phyloP scores from a whole-genome alignment of 2,329 filamentous ascomycete species.

The Fusarium pilosicola region DNA sequence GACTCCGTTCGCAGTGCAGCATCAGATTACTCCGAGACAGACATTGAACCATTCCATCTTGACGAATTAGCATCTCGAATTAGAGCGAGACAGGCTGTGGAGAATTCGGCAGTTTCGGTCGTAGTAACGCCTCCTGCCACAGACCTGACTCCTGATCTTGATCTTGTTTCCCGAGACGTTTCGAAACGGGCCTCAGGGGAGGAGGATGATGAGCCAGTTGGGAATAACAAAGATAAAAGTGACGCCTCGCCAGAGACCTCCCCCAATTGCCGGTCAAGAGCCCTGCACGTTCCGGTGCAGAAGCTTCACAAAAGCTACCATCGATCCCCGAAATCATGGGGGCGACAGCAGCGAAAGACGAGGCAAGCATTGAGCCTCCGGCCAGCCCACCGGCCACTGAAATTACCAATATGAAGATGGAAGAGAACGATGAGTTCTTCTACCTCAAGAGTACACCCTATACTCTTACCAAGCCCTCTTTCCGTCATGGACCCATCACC shows the following conservation, averaged over 20 bases:
- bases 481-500: conserved; percentile 66
- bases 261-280: conserved; percentile 37
- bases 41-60: conserved; percentile 61
- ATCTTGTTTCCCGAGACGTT: conserved; percentile 44
- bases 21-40: conserved; percentile 48
- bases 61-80: conserved; percentile 58
- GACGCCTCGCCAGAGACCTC: background rate
- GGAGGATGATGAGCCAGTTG: conserved; percentile 4
- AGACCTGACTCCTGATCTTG: conserved; percentile 15
- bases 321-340: conserved; percentile 41
- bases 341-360: conserved; percentile 18
- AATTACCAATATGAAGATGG: conserved; percentile 33
- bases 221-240: conserved; percentile 7
- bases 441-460: conserved; percentile 61
- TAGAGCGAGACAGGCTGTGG: conserved; percentile 47
- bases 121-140: conserved; percentile 15
- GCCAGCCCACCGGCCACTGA: conserved; percentile 3
- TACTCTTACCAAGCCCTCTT: conserved; percentile 59
- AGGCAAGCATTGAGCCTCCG: conserved; percentile 5
- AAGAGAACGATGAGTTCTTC: conserved; percentile 57
- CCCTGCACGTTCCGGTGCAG: conserved; percentile 25
- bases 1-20: conserved; percentile 39
- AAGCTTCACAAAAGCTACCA: conserved; percentile 27
- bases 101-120: conserved; percentile 1
- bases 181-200: conserved; percentile 9